Conservation (phyloP, 1,284 basidiomycete genomes). For the Apiotrichum porosum region DNA sequence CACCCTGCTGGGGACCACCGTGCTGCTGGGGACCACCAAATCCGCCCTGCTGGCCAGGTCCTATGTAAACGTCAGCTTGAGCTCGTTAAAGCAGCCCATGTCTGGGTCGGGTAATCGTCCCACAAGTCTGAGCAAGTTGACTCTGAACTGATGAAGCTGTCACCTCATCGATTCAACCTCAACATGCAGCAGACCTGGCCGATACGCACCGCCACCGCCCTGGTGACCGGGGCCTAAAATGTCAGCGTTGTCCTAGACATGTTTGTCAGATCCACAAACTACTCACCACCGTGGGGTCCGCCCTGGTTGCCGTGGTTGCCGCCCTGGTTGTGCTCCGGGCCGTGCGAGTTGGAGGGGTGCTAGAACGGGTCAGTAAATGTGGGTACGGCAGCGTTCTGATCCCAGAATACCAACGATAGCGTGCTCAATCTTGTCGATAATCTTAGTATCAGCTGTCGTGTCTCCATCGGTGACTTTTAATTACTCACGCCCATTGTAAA, state of each 20-base stretch:
- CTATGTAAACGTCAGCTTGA: not conserved
- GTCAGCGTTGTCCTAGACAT: too few species aligned
- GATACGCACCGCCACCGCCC: too few species aligned
- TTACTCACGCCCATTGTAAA: constrained; percentile 14
- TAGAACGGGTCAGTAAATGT: too few species aligned
- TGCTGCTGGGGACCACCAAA: not conserved
- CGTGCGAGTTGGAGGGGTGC: not conserved
- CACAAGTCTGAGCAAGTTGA: too few species aligned
- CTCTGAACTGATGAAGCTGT: too few species aligned
- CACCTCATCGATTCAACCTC: too few species aligned
- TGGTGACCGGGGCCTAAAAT: too few species aligned
- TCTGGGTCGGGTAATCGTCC: too few species aligned
- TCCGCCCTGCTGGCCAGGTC: not conserved
- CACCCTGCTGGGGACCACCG: not conserved
- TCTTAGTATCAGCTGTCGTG: not conserved
- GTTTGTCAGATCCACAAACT: not conserved
- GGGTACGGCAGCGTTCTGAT: not conserved
- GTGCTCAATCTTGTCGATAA: constrained; percentile 7
- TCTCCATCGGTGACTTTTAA: not conserved
- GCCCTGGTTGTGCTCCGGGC: not conserved
- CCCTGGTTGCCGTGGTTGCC: not conserved
- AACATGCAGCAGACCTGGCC: too few species aligned
- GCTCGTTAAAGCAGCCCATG: too few species aligned
- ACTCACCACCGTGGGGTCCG: not conserved
- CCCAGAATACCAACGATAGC: not conserved